Percentiles rank a stretch among this genome's conserved stretches.
These are phyloP conservation scores for Heliocybe sulcata DNA, from an alignment of 1,284 basidiomycete species.

Conservation along the genomic window DNA sequence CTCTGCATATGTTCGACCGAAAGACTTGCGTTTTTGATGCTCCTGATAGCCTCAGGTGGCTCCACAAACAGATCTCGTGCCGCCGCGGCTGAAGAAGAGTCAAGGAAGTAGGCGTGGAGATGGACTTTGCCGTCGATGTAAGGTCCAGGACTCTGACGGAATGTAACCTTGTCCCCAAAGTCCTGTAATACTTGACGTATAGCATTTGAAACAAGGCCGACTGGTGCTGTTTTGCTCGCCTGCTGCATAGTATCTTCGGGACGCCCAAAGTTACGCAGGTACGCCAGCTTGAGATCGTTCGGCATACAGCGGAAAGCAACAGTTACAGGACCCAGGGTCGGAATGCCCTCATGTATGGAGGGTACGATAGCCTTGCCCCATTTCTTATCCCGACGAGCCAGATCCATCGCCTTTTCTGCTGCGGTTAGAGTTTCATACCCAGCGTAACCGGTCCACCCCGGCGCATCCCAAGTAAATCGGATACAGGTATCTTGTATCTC, in stretches of 20 bases:
- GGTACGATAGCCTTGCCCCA: slow-evolving; percentile 35
- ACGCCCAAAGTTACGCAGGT: slow-evolving; percentile 36
- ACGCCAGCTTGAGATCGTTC: slow-evolving; percentile 28
- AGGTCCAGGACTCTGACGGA: slow-evolving; percentile 43
- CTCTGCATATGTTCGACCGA: slow-evolving; percentile 28
- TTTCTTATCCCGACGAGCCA: slow-evolving; percentile 25
- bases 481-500: slow-evolving; percentile 39
- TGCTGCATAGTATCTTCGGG: slow-evolving; percentile 44
- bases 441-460: slow-evolving; percentile 43
- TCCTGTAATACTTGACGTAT: slow-evolving; percentile 33
- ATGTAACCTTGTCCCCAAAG: slow-evolving; percentile 30
- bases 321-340: slow-evolving; percentile 45
- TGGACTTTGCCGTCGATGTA: slow-evolving; percentile 39
- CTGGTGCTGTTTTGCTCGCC: slow-evolving; percentile 38
- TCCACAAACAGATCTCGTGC: slow-evolving; percentile 41
- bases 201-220: slow-evolving; percentile 27
- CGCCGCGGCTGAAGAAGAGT: slow-evolving; percentile 36
- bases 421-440: slow-evolving; percentile 43
- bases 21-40: not conserved
- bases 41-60: slow-evolving; percentile 16
- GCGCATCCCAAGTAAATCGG: slow-evolving; percentile 45
- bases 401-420: slow-evolving; percentile 39
- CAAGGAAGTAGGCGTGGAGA: slow-evolving; percentile 46
- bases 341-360: slow-evolving; percentile 42
- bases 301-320: slow-evolving; percentile 51